Evolutionary conservation across 2,329 filamentous ascomycete genomes (phyloP).

Genomic region (Leptographium procerum): DNA sequence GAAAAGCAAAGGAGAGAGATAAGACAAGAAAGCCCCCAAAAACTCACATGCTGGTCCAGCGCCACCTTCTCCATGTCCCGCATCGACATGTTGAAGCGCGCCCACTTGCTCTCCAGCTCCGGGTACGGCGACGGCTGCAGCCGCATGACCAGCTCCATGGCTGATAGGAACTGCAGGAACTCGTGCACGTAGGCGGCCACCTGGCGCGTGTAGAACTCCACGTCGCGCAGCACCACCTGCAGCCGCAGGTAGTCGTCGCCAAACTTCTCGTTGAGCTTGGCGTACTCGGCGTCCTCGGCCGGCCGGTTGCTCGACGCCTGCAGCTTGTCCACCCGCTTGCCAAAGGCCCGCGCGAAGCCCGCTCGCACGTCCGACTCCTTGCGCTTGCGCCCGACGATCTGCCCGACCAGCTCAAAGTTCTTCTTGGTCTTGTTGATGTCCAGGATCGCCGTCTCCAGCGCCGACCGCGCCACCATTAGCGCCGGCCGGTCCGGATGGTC

Average conservation of each 20-base stretch:
- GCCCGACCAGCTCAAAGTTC: conserved; percentile 82
- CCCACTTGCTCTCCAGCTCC: conserved; percentile 90
- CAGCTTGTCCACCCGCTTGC: conserved; percentile 76
- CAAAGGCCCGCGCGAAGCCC: conserved; percentile 81
- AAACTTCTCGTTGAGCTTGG: conserved; percentile 73
- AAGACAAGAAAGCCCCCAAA: neutral
- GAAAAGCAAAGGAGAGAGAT: neutral
- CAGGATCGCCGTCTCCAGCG: conserved; percentile 55
- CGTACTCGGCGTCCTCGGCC: conserved; percentile 72
- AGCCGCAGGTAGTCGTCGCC: conserved; percentile 85
- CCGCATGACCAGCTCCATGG: conserved; percentile 73
- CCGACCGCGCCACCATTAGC: conserved; percentile 42
- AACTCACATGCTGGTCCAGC: conserved; percentile 46
- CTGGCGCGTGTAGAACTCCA: conserved; percentile 85
- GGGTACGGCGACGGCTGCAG: conserved; percentile 60
- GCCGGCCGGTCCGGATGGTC: conserved; percentile 72
- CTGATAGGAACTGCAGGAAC: conserved; percentile 68
- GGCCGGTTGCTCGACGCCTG: conserved; percentile 49
- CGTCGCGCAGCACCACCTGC: conserved; percentile 83
- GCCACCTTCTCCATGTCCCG: conserved; percentile 75
- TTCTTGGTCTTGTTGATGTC: conserved; percentile 95
- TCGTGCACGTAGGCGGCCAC: conserved; percentile 69
- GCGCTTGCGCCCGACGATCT: conserved; percentile 74
- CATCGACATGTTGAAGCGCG: conserved; percentile 77
- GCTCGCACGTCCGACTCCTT: conserved; percentile 81